Percentiles rank a stretch among this genome's conserved stretches.
phyloP scores from a whole-genome alignment of 108 stramenopile species.

The Chaetoceros tenuissimus region DNA sequence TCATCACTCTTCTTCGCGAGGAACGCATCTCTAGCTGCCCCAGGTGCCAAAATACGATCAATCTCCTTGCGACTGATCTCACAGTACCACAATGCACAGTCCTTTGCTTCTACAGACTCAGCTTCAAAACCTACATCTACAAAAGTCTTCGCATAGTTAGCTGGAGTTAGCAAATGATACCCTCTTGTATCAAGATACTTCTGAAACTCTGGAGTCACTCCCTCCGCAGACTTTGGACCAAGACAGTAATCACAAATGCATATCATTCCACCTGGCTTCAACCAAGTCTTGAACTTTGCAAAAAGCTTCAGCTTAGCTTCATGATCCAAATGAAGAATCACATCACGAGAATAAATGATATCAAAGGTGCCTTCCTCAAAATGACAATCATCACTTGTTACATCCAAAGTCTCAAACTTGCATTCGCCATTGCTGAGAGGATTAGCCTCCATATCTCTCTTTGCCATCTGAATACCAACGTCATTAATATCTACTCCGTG shows the following conservation, averaged over 20 bases:
- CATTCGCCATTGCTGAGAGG: not conserved
- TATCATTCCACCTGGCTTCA: conserved; percentile 14
- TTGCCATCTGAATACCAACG: conserved; percentile 8
- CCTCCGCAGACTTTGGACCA: no score
- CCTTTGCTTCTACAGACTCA: conserved; percentile 5
- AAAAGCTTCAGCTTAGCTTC: conserved; percentile 4
- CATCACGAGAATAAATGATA: conserved; percentile 18
- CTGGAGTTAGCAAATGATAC: conserved; percentile 8
- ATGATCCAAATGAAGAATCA: conserved; percentile 4
- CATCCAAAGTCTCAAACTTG: conserved; percentile 6
- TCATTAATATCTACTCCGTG: conserved; percentile 10
- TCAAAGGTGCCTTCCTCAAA: conserved; percentile 10
- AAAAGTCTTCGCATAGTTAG: not conserved
- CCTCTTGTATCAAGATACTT: conserved; percentile 6
- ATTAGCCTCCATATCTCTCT: conserved; percentile 1
- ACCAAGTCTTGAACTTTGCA: conserved; percentile 8
- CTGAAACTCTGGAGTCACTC: conserved; percentile 1
- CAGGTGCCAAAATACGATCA: conserved; percentile 7
- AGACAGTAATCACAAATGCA: conserved; percentile 10
- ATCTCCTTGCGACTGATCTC: conserved; percentile 7
- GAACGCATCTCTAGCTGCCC: conserved; percentile 4
- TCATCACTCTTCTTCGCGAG: conserved; percentile 1
- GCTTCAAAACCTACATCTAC: conserved; percentile 7
- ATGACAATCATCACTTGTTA: not conserved
- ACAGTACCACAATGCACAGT: conserved; percentile 13